Conservation (phyloP, 352 stramenopile genomes). For the Chrysophaeum taylorii region DNA sequence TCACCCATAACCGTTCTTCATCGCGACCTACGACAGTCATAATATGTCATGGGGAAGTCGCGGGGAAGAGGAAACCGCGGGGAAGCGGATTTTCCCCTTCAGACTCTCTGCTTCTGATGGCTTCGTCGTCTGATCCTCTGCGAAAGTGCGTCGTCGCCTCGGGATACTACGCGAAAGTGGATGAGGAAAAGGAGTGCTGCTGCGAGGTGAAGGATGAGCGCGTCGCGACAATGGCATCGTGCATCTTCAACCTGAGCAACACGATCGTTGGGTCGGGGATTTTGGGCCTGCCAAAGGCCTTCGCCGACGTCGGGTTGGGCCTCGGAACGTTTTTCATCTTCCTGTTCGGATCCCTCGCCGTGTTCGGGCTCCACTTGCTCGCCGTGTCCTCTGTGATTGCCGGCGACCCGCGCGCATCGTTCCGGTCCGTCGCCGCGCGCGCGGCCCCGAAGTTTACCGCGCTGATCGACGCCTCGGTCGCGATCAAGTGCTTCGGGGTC, state of each 20-base stretch:
- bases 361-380: slow-evolving; percentile 31
- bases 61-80: no score
- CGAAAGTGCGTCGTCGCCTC: no score
- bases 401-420: slow-evolving; percentile 21
- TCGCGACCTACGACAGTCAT: no score
- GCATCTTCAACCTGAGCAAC: slow-evolving; percentile 36
- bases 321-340: slow-evolving; percentile 31
- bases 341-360: slow-evolving; percentile 24
- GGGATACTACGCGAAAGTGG: no score
- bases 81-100: no score
- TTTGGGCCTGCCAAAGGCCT: slow-evolving; percentile 37
- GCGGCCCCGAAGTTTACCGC: slow-evolving; percentile 33
- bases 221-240: slow-evolving; percentile 12
- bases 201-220: background rate
- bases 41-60: no score
- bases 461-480: slow-evolving; percentile 38
- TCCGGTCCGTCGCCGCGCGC: slow-evolving; percentile 36
- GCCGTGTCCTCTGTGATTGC: slow-evolving; percentile 18
- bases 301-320: slow-evolving; percentile 29
- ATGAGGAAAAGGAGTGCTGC: no score
- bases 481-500: slow-evolving; percentile 43
- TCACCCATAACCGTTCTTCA: no score
- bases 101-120: no score
- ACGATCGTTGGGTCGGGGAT: slow-evolving; percentile 40
- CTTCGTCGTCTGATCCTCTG: no score